Percentiles rank a stretch among this genome's conserved stretches.
Evolutionary conservation across 257 asterid species (phyloP).

Genomic region (Forsythia suspensa): DNA sequence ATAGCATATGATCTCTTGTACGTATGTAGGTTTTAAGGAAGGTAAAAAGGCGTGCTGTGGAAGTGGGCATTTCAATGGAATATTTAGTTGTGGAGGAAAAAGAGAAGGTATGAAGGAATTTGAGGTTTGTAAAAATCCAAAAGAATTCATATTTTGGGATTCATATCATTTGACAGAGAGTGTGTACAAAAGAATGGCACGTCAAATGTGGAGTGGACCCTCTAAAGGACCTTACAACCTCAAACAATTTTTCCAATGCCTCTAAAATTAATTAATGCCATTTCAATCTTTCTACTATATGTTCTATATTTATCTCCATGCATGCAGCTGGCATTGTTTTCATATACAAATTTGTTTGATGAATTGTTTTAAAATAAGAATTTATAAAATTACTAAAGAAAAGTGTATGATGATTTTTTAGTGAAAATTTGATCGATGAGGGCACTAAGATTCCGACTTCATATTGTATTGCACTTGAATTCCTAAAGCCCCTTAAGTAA

Average conservation of each 20-base stretch:
- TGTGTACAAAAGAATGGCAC: conserved; percentile 32
- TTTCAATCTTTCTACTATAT: background rate
- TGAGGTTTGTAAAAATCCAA: conserved; percentile 33
- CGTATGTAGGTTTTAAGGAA: conserved; percentile 29
- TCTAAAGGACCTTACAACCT: conserved; percentile 13
- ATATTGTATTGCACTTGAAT: too few relatives aligned
- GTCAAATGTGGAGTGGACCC: conserved; percentile 32
- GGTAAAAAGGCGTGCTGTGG: conserved; percentile 44
- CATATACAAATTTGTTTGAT: too few relatives aligned
- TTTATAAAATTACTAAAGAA: too few relatives aligned
- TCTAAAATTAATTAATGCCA: background rate
- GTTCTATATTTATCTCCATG: background rate
- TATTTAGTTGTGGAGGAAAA: conserved; percentile 38
- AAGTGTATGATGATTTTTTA: too few relatives aligned
- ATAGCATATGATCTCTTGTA: background rate
- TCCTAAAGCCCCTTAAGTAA: too few relatives aligned
- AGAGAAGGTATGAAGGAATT: conserved; percentile 21
- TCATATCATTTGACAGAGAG: conserved; percentile 35
- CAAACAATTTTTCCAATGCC: conserved; percentile 11
- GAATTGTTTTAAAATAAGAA: too few relatives aligned
- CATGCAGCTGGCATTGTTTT: background rate
- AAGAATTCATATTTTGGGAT: conserved; percentile 32
- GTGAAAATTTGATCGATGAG: too few relatives aligned
- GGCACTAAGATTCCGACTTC: too few relatives aligned
- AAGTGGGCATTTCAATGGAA: conserved; percentile 30